Evolutionary conservation across 2,329 filamentous ascomycete species (phyloP), one percentile per base, ranked within the genome.

Genomic region (Penicillium hesseltinei): DNA sequence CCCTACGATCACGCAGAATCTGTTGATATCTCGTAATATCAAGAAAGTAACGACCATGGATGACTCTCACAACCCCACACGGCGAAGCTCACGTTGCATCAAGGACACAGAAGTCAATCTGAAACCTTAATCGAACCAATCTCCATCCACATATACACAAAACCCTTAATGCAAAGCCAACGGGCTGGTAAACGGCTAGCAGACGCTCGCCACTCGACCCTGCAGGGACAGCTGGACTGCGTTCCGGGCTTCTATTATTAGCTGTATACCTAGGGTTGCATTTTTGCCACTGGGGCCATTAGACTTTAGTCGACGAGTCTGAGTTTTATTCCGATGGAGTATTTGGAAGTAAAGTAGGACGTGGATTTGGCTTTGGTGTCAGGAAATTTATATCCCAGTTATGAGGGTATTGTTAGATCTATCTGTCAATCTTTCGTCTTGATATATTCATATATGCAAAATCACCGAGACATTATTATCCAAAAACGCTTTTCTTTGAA

Each of bases 401-500:
- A 4, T 5, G 36, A 39, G 9, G n/a, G 4, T 5, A 39, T 5
- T 11, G 4, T 10, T 17, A 0, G 4, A 35, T 35, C 33, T 35
- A 33, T 35, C 2, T 35, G 13, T 17, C 7, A 35, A 15, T 17
- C 13, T 17, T 7, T 17, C 38, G 11, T n/a, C 9, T 48, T 25
- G 2, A 9, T 7, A 36, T 27, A 5, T 25, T 17, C 5, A 27
- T 19, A 4, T 7, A n/a, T 4, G 3, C 8, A 36, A 25, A n/a
- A 44, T 19, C 7, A 33, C 4, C 0, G 4, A 21, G 23, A 21
- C 5, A 13, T 1, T 29, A 29, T 1, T 31, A 23, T 21, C 8
- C 5, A 33, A 2, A 43, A 36, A 45, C 15, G 11, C 33, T 42
- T 55, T 58, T 55, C 48, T 58, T 48, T 38, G 17, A 25, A 64